Evolutionary conservation across 2,329 filamentous ascomycete genomes (phyloP), one percentile per base, ranked within the genome.

Genomic region (Blumeria graminis): DNA sequence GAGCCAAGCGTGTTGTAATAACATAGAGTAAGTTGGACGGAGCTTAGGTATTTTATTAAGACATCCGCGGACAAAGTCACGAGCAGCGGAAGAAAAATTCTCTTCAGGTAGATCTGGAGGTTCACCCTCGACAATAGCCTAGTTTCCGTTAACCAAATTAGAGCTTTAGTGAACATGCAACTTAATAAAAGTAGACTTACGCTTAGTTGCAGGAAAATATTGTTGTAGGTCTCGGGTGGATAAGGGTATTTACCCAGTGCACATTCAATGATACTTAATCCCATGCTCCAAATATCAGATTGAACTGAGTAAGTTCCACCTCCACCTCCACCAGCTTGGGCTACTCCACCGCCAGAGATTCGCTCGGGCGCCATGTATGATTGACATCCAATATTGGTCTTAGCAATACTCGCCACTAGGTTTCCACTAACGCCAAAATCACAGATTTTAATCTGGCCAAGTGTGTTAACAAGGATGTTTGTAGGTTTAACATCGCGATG

Each of bases 61-160:
- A 67, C 92, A 96, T 48, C 82, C 82, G 41, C 77, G 76, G 28
- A 98, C 90, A 70, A 98, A 98, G 63, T 90, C 84, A 57, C 81
- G 82, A 1, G 90, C 87, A 6, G 78, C 75, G 57, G 83, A 76
- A 0, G 89, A 92, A 68, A 85, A 98, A 32, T 78, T 81, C 57
- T 84, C 78, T 5, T 75, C 72, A 0, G 92, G 92, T 35, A 98
- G 78, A 64, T 84, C 81, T 10, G 92, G 92, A 13, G 92, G 87
- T n/a, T 94, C 88, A 55, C 92, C 92, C 67, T 96, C 87, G 38
- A 98, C 92, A 66, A 98, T 98, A 57, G 92, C 92, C 92, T 98
- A 62, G 28, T 32, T 8, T 5, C 6, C 10, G 22, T 28, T n/a
- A 14, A 14, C 6, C 28, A 13, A 33, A 28, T 22, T 32, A 36